Conservation (phyloP, 1,284 basidiomycete species). For the Cutaneotrichosporon mucoides region DNA sequence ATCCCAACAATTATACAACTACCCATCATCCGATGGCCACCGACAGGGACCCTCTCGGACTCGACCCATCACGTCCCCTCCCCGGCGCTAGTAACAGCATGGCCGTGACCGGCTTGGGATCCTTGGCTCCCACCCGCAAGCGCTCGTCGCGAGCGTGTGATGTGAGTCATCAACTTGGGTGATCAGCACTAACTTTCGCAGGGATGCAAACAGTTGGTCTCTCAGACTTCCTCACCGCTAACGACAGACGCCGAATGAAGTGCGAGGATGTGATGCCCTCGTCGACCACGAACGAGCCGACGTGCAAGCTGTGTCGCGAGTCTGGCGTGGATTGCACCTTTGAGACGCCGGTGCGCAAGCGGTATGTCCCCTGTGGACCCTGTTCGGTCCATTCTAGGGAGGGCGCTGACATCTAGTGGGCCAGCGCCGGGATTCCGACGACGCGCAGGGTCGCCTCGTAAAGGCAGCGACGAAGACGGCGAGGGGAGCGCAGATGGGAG, state of each 20-base stretch:
- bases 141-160: slow-evolving; percentile 27
- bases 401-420: slow-evolving; percentile 6
- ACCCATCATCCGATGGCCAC: background rate
- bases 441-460: slow-evolving; percentile 2
- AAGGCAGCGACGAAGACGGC: slow-evolving; percentile 3
- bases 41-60: slow-evolving; percentile 2
- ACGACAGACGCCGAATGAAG: slow-evolving; percentile 28
- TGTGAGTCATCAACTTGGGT: slow-evolving; percentile 14
- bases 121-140: slow-evolving; percentile 10
- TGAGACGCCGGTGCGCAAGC: slow-evolving; percentile 27
- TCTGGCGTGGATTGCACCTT: slow-evolving; percentile 24
- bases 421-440: slow-evolving; percentile 18
- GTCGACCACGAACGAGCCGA: slow-evolving; percentile 8
- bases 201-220: slow-evolving; percentile 20
- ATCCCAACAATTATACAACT: background rate
- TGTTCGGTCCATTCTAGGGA: too few species aligned
- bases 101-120: background rate
- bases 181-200: slow-evolving; percentile 1
- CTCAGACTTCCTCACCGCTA: background rate
- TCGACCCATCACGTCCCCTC: slow-evolving; percentile 1
- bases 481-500: background rate
- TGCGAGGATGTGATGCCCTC: slow-evolving; percentile 21
- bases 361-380: slow-evolving; percentile 15
- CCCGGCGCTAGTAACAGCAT: background rate
- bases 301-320: slow-evolving; percentile 29